Evolutionary conservation across 495 filamentous ascomycete species (phyloP), one percentile per base, ranked within the genome.

Genomic region (Talaromyces trachyspermus): DNA sequence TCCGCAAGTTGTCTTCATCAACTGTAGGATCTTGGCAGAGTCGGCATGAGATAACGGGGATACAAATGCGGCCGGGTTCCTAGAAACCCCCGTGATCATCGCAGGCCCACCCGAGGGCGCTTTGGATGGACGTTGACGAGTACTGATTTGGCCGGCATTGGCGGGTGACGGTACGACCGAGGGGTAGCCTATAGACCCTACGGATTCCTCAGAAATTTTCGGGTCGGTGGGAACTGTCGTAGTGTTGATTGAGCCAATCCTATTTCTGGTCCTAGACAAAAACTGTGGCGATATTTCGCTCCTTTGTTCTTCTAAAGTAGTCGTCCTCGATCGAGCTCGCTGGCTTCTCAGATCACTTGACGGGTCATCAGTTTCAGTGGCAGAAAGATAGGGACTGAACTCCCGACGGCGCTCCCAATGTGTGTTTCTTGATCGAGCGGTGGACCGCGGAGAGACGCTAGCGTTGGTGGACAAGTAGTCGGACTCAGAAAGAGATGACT

Each of bases 1-100:
- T 32, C 74, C 74, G 57, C 73, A 76, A 2, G 74, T 78, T n/a
- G 70, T 74, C 48, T 78, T 78, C 74, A 78, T 78, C 39, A 76
- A 49, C 48, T 77, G 57, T 55, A 83, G 46, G 22, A 75, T 72
- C 49, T 75, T 74, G 25, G 71, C 66, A 15, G 70, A 61, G 55
- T 77, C 72, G 19, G 66, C 63, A 49, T 68, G 68, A 4, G 72
- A 70, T 11, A 67, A 58, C 27, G 67, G 71, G 2, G 86, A 87
- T 19, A 76, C 75, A 55, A 79, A 68, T 23, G 70, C 59, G 17
- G 60, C 60, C 49, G 62, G 71, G 51, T 55, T 63, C 36, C 51
- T 49, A 25, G 56, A 56, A 49, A 59, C 54, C 36, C 61, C 47
- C 20, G 54, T 59, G 26, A 56, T 52, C 47, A 62, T 50, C 54